Conservation (phyloP, 2,329 filamentous ascomycete genomes). For the Ascochyta fabae region DNA sequence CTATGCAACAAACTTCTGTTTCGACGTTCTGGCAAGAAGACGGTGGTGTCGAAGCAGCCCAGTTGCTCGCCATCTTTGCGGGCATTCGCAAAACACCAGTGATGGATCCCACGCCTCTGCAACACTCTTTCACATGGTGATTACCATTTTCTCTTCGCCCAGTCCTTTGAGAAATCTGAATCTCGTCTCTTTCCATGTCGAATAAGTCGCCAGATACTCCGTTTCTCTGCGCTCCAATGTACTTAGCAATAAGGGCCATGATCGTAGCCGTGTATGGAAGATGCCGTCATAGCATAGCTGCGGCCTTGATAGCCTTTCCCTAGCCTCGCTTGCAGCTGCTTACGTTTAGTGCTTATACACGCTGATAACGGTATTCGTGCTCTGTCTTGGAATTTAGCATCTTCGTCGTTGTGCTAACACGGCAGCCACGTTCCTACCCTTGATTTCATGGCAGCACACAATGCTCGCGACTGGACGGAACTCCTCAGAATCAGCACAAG, state of each 20-base stretch:
- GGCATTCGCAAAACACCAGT: constrained; percentile 30
- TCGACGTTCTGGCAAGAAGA: constrained; percentile 46
- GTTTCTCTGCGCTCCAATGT: neutral
- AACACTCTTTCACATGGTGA: constrained; percentile 45
- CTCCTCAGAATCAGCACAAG: neutral
- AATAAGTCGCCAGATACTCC: neutral
- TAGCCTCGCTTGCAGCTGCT: neutral
- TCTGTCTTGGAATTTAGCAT: too few species aligned
- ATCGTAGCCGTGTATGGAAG: too few species aligned
- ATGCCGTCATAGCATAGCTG: neutral
- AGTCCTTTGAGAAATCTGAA: too few species aligned
- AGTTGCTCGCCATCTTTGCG: constrained; percentile 43
- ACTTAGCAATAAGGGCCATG: neutral
- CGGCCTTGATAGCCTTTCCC: neutral
- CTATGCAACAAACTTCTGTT: constrained; percentile 42
- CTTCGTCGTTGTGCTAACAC: neutral
- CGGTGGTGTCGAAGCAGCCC: constrained; percentile 41
- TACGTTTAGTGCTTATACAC: neutral
- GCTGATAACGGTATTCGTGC: too few species aligned
- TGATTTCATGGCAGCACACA: constrained; percentile 9
- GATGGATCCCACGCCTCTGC: constrained; percentile 32
- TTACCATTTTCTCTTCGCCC: neutral
- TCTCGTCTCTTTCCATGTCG: neutral
- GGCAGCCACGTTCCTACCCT: neutral
- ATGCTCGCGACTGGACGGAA: neutral